A percentile compares a stretch with the other conserved stretches of the same genome.
Conservation (phyloP, 2,329 filamentous ascomycete genomes). For the Leptosphaerulina australis region DNA sequence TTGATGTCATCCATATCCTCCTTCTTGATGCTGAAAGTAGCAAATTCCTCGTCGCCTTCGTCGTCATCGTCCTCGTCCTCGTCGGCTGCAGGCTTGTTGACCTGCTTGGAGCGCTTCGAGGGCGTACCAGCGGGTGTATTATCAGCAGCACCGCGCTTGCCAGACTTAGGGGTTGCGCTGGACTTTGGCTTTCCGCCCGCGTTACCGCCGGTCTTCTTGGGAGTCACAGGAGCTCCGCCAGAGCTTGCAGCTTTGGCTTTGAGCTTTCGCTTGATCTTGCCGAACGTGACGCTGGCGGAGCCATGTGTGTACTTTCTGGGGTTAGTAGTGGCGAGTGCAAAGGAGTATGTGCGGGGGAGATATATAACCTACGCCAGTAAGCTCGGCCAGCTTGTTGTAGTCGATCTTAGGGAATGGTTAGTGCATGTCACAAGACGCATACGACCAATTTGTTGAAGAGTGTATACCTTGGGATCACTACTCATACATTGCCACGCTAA, state of each 20-base stretch:
- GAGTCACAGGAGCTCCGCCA: conserved; percentile 17
- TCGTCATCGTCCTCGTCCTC: conserved; percentile 13
- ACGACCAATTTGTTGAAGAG: background rate
- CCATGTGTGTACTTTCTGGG: conserved; percentile 31
- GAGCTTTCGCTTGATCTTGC: conserved; percentile 43
- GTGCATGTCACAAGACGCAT: background rate
- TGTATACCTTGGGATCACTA: conserved; percentile 38
- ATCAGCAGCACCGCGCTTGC: conserved; percentile 22
- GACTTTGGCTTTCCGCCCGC: background rate
- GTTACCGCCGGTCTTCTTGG: conserved; percentile 25
- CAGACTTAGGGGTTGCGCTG: conserved; percentile 24
- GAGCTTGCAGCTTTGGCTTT: conserved; percentile 21
- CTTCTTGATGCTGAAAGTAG: conserved; percentile 22
- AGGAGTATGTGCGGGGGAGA: conserved; percentile 20
- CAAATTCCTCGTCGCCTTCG: conserved; percentile 28
- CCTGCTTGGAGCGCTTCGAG: conserved; percentile 22
- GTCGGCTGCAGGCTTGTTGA: background rate
- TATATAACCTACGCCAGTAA: conserved; percentile 12
- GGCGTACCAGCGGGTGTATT: conserved; percentile 13
- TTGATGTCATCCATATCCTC: conserved; percentile 21
- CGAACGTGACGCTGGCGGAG: conserved; percentile 37
- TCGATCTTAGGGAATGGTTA: conserved; percentile 14
- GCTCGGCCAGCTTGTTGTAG: conserved; percentile 23
- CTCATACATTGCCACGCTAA: conserved; percentile 47
- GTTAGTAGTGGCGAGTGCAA: conserved; percentile 27